phyloP scores from a whole-genome alignment of 129 eudicot genomes.

The Artemisia annua region DNA sequence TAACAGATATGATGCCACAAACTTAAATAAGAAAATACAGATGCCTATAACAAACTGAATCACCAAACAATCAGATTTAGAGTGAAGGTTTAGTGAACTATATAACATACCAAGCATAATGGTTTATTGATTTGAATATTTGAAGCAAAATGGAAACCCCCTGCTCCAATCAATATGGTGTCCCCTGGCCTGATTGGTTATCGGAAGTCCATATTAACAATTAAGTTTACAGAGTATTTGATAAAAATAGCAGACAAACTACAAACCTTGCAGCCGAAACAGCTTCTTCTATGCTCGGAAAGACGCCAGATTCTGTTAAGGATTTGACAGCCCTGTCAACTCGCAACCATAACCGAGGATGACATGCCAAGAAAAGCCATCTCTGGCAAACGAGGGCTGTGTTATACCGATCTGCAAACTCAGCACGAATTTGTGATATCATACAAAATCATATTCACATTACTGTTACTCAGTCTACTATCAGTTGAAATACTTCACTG shows the following conservation, averaged over 20 bases:
- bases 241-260: conserved; percentile 1
- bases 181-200: conserved; percentile 87
- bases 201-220: conserved; percentile 12
- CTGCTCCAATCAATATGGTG: conserved; percentile 90
- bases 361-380: conserved; percentile 98
- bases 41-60: not conserved
- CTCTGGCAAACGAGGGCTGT: conserved; percentile 99
- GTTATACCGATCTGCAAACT: conserved; percentile 99
- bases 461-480: too few relatives aligned
- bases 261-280: conserved; percentile 89
- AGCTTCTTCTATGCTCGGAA: conserved; percentile 84
- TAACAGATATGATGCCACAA: not conserved
- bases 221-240: not conserved
- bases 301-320: conserved; percentile 63
- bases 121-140: conserved; percentile 88
- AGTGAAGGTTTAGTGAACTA: not conserved
- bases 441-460: conserved; percentile 17
- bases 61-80: too few relatives aligned
- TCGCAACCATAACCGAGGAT: conserved; percentile 92
- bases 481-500: too few relatives aligned
- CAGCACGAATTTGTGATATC: conserved; percentile 51
- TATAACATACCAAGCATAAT: conserved; percentile 76
- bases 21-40: not conserved
- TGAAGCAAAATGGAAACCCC: conserved; percentile 79
- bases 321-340: conserved; percentile 74